Evolutionary conservation across 768 basidiomycete genomes (phyloP).

Genomic region (Cyclocybe aegerita): DNA sequence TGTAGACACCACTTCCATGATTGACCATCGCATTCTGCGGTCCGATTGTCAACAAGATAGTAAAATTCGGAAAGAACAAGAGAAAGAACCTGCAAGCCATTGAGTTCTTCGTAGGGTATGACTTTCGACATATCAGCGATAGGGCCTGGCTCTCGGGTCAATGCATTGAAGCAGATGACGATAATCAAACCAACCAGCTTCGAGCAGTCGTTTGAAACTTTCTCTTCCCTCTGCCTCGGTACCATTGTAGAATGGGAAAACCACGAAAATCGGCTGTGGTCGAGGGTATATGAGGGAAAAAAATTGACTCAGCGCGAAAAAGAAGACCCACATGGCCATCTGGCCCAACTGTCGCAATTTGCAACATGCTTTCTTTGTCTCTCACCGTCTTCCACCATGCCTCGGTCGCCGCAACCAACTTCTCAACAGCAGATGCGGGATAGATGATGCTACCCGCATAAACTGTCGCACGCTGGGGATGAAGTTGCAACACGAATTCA

Average conservation of each 20-base stretch:
- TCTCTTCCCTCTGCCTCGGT: conserved; percentile 45
- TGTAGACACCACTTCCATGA: conserved; percentile 39
- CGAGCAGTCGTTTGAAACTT: conserved; percentile 43
- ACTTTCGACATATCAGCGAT: conserved; percentile 39
- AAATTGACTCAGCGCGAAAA: not conserved
- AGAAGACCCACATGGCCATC: conserved; percentile 29
- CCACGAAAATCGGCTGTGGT: conserved; percentile 35
- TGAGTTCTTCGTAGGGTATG: conserved; percentile 48
- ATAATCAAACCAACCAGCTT: conserved; percentile 32
- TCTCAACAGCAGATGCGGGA: conserved; percentile 25
- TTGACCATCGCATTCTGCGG: conserved; percentile 34
- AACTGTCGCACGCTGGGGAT: conserved; percentile 49
- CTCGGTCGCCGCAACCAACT: conserved; percentile 28
- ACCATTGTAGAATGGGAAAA: conserved; percentile 48
- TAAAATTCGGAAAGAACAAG: not conserved
- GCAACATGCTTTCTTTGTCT: conserved; percentile 40
- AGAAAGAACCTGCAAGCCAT: conserved; percentile 33
- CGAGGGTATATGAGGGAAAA: not conserved
- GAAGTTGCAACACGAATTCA: conserved; percentile 46
- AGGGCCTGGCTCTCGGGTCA: conserved; percentile 30
- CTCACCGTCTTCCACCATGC: conserved; percentile 36
- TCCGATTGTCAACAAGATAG: not conserved
- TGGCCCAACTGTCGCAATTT: conserved; percentile 34
- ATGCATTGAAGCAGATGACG: not conserved
- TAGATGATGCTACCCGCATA: conserved; percentile 43